Percentiles rank a stretch among this genome's conserved stretches.
phyloP scores from a whole-genome alignment of 345 rosid genomes.

The Eucalyptus marginata region DNA sequence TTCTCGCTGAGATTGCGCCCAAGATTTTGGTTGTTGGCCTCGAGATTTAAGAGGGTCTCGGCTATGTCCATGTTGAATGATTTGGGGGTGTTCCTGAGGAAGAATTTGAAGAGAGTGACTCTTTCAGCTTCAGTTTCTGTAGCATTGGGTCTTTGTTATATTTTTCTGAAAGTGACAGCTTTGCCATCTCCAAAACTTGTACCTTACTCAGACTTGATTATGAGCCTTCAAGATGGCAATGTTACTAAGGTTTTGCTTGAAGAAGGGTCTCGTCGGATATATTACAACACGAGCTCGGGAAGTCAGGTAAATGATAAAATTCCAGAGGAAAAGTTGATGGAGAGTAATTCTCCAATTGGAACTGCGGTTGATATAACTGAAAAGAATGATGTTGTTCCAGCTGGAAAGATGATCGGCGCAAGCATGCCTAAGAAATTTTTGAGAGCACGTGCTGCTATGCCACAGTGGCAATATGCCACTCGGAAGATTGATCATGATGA shows the following conservation, averaged over 20 bases:
- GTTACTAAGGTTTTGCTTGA: conserved; percentile 69
- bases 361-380: conserved; percentile 7
- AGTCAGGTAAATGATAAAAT: conserved; percentile 6
- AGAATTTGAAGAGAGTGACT: conserved; percentile 40
- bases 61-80: conserved; percentile 36
- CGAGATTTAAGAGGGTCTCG: conserved; percentile 37
- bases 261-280: conserved; percentile 93
- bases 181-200: conserved; percentile 59
- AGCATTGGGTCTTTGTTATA: conserved; percentile 48
- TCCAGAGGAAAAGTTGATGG: conserved; percentile 16
- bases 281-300: conserved; percentile 29
- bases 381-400: conserved; percentile 5
- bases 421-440: conserved; percentile 16
- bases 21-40: conserved; percentile 43
- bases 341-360: conserved; percentile 1
- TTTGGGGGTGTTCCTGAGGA: conserved; percentile 34
- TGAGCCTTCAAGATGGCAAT: conserved; percentile 54
- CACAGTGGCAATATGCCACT: conserved; percentile 69
- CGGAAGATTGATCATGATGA: conserved; percentile 88
- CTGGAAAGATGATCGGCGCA: not conserved
- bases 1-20: conserved; percentile 62
- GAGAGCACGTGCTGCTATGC: conserved; percentile 23
- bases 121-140: conserved; percentile 34
- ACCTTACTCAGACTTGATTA: conserved; percentile 75
- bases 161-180: conserved; percentile 64